Evolutionary conservation across 2,329 filamentous ascomycete species (phyloP).

Genomic region (Apiospora arundinis): DNA sequence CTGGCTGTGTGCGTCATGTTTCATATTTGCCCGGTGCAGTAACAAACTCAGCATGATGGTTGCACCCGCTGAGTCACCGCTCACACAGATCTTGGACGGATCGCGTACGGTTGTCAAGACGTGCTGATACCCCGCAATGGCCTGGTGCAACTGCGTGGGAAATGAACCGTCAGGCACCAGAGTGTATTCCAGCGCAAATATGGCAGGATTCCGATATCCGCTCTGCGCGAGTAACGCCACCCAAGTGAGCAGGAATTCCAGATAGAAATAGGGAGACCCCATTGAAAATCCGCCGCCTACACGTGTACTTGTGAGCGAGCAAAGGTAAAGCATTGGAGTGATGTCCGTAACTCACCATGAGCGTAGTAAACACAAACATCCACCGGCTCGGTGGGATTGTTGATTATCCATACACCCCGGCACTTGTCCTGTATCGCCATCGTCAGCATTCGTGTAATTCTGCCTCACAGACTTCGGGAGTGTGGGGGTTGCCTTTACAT

Average conservation of each 20-base stretch:
- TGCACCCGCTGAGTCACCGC: conserved; percentile 81
- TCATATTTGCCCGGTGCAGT: conserved; percentile 65
- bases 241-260: conserved; percentile 82
- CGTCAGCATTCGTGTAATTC: conserved; percentile 25
- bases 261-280: conserved; percentile 83
- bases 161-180: conserved; percentile 77
- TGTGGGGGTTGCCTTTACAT: conserved; percentile 31
- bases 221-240: conserved; percentile 66
- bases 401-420: conserved; percentile 73
- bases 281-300: conserved; percentile 81
- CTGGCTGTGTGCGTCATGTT: conserved; percentile 33
- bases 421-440: conserved; percentile 51
- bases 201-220: conserved; percentile 76
- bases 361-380: conserved; percentile 84
- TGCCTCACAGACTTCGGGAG: background rate
- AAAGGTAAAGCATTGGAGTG: background rate
- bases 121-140: conserved; percentile 73
- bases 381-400: conserved; percentile 64
- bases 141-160: conserved; percentile 75
- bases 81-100: conserved; percentile 70
- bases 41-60: conserved; percentile 76
- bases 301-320: conserved; percentile 28
- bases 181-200: conserved; percentile 83
- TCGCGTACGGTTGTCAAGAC: conserved; percentile 65
- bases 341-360: conserved; percentile 61